Conservation (phyloP, 495 filamentous ascomycete species). For the Corynascus novoguineensis region DNA sequence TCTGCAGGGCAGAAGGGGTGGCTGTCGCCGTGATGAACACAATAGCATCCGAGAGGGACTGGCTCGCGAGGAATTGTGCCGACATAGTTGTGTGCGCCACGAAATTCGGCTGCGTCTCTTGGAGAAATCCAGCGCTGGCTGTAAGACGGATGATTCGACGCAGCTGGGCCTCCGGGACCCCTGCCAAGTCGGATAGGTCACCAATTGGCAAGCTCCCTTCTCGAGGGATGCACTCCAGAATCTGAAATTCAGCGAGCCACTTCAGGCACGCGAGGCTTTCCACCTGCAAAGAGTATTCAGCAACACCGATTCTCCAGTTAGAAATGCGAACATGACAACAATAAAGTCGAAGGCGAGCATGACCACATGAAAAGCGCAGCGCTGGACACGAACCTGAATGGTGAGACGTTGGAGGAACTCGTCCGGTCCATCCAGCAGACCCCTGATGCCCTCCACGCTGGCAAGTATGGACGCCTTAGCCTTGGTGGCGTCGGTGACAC, state of each 20-base stretch:
- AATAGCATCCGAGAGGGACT: neutral
- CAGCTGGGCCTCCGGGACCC: neutral
- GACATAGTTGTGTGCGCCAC: neutral
- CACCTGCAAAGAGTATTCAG: neutral
- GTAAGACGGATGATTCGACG: neutral
- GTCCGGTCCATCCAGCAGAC: neutral
- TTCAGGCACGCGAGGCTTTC: neutral
- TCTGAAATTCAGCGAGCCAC: slow-evolving; percentile 1
- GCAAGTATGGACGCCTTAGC: neutral
- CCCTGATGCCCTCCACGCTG: neutral
- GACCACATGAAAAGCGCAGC: too few relatives aligned
- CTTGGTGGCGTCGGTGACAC: neutral
- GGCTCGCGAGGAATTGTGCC: neutral
- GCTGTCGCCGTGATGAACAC: neutral
- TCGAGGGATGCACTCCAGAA: neutral
- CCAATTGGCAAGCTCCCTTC: neutral
- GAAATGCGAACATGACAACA: neutral
- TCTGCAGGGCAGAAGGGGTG: neutral
- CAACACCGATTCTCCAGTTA: neutral
- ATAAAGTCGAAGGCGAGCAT: neutral
- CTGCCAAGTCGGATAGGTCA: neutral
- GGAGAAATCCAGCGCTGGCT: neutral
- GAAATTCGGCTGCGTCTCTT: neutral
- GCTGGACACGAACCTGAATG: neutral
- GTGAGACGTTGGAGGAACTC: neutral